Percentiles rank a stretch among this genome's conserved stretches.
phyloP scores from a whole-genome alignment of 2,329 filamentous ascomycete species.

The Nemania bipapillata region DNA sequence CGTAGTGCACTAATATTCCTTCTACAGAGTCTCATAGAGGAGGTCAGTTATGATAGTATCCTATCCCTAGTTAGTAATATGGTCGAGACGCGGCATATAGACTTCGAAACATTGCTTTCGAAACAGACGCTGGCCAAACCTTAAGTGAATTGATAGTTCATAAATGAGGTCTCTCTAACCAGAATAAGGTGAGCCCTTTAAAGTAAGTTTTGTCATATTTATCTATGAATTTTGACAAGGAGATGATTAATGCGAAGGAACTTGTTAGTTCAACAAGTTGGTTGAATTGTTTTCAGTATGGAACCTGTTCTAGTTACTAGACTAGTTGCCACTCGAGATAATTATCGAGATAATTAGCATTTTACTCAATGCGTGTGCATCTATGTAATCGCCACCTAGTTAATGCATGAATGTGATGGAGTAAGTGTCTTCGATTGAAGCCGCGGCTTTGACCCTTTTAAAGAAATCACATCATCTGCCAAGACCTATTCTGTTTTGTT shows the following conservation, averaged over 20 bases:
- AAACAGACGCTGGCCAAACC: conserved; percentile 1
- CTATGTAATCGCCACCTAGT: not conserved
- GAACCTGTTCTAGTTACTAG: not conserved
- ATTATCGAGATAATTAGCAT: not conserved
- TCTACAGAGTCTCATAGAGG: not conserved
- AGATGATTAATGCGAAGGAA: not conserved
- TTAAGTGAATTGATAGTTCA: not conserved
- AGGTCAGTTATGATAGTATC: conserved; percentile 4
- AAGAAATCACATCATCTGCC: conserved; percentile 21
- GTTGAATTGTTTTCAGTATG: not conserved
- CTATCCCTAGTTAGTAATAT: not conserved
- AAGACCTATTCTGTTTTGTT: conserved; percentile 22
- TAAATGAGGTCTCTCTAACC: not conserved
- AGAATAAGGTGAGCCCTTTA: not conserved
- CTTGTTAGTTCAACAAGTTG: not conserved
- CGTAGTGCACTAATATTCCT: not conserved
- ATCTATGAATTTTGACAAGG: not conserved
- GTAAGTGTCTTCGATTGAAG: conserved; percentile 9
- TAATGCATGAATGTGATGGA: conserved; percentile 26
- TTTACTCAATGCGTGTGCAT: not conserved
- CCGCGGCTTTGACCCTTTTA: conserved; percentile 15
- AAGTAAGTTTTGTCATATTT: not conserved
- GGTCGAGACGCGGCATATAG: conserved; percentile 1
- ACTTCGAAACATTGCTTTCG: conserved; percentile 15
- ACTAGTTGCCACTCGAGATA: not conserved